phyloP scores from a whole-genome alignment of 2,329 filamentous ascomycete species.

The Ophiostoma sp. region DNA sequence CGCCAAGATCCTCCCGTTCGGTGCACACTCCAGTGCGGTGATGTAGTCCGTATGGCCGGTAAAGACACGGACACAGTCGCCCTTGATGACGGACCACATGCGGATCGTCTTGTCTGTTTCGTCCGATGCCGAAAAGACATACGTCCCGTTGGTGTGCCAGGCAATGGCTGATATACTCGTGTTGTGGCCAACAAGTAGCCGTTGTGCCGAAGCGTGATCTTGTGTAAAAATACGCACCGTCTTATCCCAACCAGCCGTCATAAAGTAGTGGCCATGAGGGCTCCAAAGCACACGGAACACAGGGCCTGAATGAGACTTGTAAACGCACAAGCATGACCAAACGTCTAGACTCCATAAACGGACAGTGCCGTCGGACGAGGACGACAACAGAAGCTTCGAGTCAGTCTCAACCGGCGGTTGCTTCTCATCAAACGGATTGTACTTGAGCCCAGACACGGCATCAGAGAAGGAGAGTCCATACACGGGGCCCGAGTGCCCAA shows the following conservation, averaged over 20 bases:
- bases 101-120: constrained; percentile 85
- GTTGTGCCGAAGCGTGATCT: constrained; percentile 84
- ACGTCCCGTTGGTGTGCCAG: constrained; percentile 93
- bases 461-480: constrained; percentile 87
- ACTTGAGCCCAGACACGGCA: constrained; percentile 57
- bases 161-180: constrained; percentile 87
- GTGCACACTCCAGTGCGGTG: constrained; percentile 79
- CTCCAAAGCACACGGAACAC: constrained; percentile 88
- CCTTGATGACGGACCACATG: constrained; percentile 94
- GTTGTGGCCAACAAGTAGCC: constrained; percentile 89
- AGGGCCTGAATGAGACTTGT: constrained; percentile 88
- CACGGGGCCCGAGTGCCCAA: constrained; percentile 87
- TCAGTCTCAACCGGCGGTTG: constrained; percentile 50
- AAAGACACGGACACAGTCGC: constrained; percentile 85
- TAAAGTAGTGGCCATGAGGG: constrained; percentile 93
- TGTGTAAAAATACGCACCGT: constrained; percentile 90
- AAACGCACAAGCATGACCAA: constrained; percentile 90
- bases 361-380: constrained; percentile 81
- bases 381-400: constrained; percentile 80
- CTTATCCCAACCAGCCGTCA: constrained; percentile 83
- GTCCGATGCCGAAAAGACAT: constrained; percentile 88
- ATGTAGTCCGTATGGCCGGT: constrained; percentile 88
- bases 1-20: constrained; percentile 86
- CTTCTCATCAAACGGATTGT: constrained; percentile 54
- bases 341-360: constrained; percentile 91